phyloP scores from a whole-genome alignment of 331 rosid species.

The Prunus yedoensis region DNA sequence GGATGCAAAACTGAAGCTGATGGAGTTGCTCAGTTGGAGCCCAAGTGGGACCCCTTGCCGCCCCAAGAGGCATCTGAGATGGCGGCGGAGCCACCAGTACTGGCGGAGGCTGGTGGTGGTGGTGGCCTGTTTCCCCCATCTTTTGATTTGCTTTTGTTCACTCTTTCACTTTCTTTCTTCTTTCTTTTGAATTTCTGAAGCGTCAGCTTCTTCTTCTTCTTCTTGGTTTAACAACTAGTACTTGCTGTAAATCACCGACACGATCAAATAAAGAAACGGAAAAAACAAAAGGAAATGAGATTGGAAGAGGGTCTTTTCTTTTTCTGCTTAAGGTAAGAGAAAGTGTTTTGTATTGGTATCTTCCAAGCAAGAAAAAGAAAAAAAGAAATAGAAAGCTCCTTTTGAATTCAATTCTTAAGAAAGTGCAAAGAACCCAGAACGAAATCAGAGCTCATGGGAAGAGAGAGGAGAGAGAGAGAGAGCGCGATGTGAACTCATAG shows the following conservation, averaged over 20 bases:
- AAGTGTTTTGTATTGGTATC: neutral
- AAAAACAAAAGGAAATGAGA: neutral
- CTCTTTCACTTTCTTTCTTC: neutral
- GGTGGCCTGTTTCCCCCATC: slow-evolving; percentile 69
- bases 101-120: slow-evolving; percentile 52
- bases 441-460: neutral
- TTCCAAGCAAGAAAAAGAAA: slow-evolving; percentile 7
- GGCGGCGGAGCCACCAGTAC: slow-evolving; percentile 35
- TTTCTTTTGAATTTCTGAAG: neutral
- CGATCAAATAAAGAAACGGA: neutral
- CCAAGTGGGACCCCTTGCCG: slow-evolving; percentile 71
- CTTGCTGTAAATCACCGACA: slow-evolving; percentile 11
- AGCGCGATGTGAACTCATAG: neutral
- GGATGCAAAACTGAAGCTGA: slow-evolving; percentile 91
- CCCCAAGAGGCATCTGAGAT: slow-evolving; percentile 41
- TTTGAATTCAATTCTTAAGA: neutral
- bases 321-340: neutral
- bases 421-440: slow-evolving; percentile 8
- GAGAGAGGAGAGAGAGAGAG: neutral
- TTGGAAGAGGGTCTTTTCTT: neutral
- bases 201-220: neutral
- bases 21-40: slow-evolving; percentile 79
- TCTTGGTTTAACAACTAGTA: neutral
- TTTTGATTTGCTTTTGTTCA: slow-evolving; percentile 5
- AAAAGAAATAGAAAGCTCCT: neutral